Conservation (phyloP, 75 land plant species). For the Cupressus sempervirens region DNA sequence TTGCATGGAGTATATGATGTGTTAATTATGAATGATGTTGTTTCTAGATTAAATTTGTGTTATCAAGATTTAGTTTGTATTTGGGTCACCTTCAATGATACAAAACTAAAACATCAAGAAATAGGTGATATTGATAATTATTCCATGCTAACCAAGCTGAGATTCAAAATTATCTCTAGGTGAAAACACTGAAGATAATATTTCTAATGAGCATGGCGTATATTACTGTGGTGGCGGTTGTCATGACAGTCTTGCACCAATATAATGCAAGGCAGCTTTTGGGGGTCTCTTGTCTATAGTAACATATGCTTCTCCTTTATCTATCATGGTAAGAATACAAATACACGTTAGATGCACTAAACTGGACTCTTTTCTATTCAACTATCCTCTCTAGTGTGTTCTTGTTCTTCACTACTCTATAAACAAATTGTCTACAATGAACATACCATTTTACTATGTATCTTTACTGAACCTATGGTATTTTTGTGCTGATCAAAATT, state of each 20-base stretch:
- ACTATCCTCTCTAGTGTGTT: no score
- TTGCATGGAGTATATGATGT: background rate
- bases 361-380: no score
- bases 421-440: background rate
- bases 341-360: background rate
- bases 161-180: background rate
- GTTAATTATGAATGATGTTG: no score
- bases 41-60: no score
- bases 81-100: no score
- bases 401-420: background rate
- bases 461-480: background rate
- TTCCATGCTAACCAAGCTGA: background rate
- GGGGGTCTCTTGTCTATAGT: constrained; percentile 26
- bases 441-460: background rate
- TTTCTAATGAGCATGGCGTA: constrained; percentile 11
- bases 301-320: constrained; percentile 56
- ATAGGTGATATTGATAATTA: no score
- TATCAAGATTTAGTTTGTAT: no score
- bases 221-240: constrained; percentile 19
- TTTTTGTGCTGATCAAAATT: background rate
- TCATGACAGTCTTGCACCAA: constrained; percentile 17
- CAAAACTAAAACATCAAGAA: no score
- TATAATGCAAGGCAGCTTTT: constrained; percentile 28
- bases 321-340: constrained; percentile 42
- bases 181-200: background rate